A percentile compares a stretch with the other conserved stretches of the same genome.
Evolutionary conservation across 2,329 filamentous ascomycete genomes (phyloP).

Genomic region (Colletotrichum orbiculare): DNA sequence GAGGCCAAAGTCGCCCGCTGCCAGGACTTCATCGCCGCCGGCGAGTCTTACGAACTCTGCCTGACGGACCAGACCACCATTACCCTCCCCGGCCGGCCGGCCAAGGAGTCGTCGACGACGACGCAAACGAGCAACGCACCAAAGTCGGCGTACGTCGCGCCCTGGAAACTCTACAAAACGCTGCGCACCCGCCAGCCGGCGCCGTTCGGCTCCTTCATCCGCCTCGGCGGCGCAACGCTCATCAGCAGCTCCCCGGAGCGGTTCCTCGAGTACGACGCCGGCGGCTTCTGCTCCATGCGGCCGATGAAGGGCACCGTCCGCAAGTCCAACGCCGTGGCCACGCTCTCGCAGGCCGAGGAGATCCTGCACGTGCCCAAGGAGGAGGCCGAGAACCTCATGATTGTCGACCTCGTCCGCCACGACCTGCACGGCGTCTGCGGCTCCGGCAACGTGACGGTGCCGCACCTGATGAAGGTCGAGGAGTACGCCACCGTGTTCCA

Average conservation of each 20-base stretch:
- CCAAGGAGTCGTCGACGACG: constrained; percentile 26
- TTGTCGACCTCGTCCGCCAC: constrained; percentile 94
- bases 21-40: constrained; percentile 77
- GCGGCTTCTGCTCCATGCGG: constrained; percentile 78
- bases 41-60: constrained; percentile 88
- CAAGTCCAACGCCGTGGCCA: constrained; percentile 74
- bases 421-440: constrained; percentile 89
- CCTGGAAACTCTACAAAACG: constrained; percentile 79
- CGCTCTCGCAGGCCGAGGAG: constrained; percentile 75
- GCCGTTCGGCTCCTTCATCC: constrained; percentile 86
- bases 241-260: constrained; percentile 89
- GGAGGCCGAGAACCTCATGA: constrained; percentile 97
- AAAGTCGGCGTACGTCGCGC: constrained; percentile 44
- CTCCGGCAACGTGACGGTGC: constrained; percentile 77
- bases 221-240: constrained; percentile 75
- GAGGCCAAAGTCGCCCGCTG: constrained; percentile 75
- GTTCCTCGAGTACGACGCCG: constrained; percentile 72
- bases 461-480: constrained; percentile 85
- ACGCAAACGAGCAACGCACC: constrained; percentile 32
- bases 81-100: constrained; percentile 47
- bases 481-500: constrained; percentile 93
- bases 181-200: constrained; percentile 80
- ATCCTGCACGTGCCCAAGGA: constrained; percentile 88
- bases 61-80: constrained; percentile 81
- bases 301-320: constrained; percentile 98